phyloP scores from a whole-genome alignment of 2,329 filamentous ascomycete genomes.

The Huntiella savannae region DNA sequence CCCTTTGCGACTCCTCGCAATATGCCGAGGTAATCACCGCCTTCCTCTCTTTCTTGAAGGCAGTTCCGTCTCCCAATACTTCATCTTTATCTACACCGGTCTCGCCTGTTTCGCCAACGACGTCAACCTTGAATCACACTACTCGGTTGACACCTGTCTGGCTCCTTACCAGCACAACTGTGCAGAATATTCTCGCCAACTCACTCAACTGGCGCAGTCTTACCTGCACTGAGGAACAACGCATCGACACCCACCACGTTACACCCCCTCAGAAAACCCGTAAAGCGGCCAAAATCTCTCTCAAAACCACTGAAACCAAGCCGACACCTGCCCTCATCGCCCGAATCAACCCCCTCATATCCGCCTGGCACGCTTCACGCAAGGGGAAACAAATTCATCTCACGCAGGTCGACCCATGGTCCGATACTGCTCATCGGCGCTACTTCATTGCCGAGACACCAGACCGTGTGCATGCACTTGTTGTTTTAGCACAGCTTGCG shows the following conservation, averaged over 20 bases:
- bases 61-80: too few species aligned
- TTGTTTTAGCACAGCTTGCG: conserved; percentile 66
- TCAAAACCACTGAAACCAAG: conserved; percentile 58
- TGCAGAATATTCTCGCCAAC: conserved; percentile 63
- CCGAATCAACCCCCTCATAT: conserved; percentile 52
- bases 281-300: conserved; percentile 62
- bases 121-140: conserved; percentile 39
- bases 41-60: conserved; percentile 44
- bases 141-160: conserved; percentile 59
- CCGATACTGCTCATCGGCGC: conserved; percentile 62
- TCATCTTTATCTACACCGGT: too few species aligned
- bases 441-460: conserved; percentile 69
- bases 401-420: conserved; percentile 77
- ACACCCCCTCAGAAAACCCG: conserved; percentile 54
- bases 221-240: conserved; percentile 76
- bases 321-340: conserved; percentile 48
- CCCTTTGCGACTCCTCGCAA: conserved; percentile 63
- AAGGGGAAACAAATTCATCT: conserved; percentile 77
- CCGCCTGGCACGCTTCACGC: conserved; percentile 61
- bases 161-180: conserved; percentile 64
- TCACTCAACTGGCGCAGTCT: conserved; percentile 68
- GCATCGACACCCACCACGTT: conserved; percentile 47
- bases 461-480: conserved; percentile 54
- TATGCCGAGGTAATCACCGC: conserved; percentile 52
- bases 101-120: too few species aligned